These are phyloP conservation scores for Fistulifera pelliculosa DNA, from an alignment of 108 stramenopile genomes.

Conservation along the genomic window DNA sequence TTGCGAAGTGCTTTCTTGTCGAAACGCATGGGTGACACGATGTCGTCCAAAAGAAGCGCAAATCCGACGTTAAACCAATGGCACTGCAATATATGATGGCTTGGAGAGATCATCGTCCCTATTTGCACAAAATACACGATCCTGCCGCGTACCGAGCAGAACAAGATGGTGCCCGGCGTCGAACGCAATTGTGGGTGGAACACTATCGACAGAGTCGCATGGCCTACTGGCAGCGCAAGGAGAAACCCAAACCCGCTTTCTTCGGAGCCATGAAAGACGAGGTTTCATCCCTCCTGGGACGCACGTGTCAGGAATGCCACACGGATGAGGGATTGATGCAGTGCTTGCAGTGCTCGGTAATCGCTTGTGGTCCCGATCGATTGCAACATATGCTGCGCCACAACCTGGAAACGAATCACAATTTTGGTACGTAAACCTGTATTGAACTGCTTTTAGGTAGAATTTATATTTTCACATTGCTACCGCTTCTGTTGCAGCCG, in stretches of 20 bases:
- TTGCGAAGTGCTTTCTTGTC: neutral
- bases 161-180: conserved; percentile 1
- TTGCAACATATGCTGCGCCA: conserved; percentile 49
- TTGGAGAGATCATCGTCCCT: neutral
- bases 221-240: conserved; percentile 11
- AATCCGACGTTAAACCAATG: conserved; percentile 8
- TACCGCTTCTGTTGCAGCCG: conserved; percentile 13
- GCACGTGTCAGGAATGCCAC: conserved; percentile 1
- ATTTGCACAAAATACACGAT: conserved; percentile 13
- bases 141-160: conserved; percentile 8
- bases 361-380: conserved; percentile 35
- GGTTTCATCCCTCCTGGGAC: neutral
- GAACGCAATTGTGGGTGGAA: conserved; percentile 27
- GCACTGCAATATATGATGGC: conserved; percentile 14
- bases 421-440: conserved; percentile 35
- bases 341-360: conserved; percentile 62
- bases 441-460: too few relatives aligned
- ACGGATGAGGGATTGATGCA: conserved; percentile 57
- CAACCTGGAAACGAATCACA: conserved; percentile 52
- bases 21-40: neutral
- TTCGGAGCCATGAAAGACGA: conserved; percentile 1
- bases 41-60: conserved; percentile 5
- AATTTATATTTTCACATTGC: neutral
- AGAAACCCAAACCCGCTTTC: conserved; percentile 4
- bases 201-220: conserved; percentile 17